Percentiles rank a stretch among this genome's conserved stretches.
These are phyloP conservation scores for Xerocomus amazonicus DNA, from an alignment of 1,284 basidiomycete species.

Conservation along the genomic window DNA sequence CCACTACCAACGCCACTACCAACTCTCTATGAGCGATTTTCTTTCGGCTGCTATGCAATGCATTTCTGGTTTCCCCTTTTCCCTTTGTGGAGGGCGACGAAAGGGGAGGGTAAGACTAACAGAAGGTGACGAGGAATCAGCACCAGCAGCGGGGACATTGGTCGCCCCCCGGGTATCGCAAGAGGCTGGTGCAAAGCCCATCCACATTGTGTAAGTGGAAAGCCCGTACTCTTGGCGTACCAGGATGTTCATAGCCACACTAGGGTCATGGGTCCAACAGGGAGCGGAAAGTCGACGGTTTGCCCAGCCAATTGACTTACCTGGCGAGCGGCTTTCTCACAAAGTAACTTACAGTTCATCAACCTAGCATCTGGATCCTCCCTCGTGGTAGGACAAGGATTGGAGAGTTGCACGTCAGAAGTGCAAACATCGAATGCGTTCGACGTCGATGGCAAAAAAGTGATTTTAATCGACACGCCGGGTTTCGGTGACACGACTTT, in stretches of 20 bases:
- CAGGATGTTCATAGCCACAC: slow-evolving; percentile 10
- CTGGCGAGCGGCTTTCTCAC: background rate
- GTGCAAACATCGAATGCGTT: slow-evolving; percentile 31
- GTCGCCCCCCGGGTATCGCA: background rate
- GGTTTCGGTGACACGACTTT: slow-evolving; percentile 39
- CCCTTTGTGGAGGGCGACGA: background rate
- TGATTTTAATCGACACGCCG: slow-evolving; percentile 37
- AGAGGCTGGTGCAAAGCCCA: slow-evolving; percentile 12
- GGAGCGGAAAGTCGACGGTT: slow-evolving; percentile 35
- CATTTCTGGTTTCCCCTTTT: slow-evolving; percentile 2
- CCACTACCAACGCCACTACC: slow-evolving; percentile 9
- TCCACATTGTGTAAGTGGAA: slow-evolving; percentile 32
- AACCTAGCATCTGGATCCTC: slow-evolving; percentile 33
- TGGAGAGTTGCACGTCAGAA: slow-evolving; percentile 36
- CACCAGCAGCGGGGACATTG: background rate
- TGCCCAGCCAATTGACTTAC: slow-evolving; percentile 4
- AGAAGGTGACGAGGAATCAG: slow-evolving; percentile 18
- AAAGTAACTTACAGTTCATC: slow-evolving; percentile 29
- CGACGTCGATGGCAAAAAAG: slow-evolving; percentile 21
- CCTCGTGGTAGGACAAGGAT: slow-evolving; percentile 29
- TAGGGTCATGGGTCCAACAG: slow-evolving; percentile 32
- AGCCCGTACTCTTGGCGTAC: background rate
- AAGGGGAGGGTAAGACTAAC: slow-evolving; percentile 14
- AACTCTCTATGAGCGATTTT: slow-evolving; percentile 16
- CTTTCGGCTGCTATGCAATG: slow-evolving; percentile 2